Conservation (phyloP, 2,329 filamentous ascomycete species). For the Claviceps quebecensis region DNA sequence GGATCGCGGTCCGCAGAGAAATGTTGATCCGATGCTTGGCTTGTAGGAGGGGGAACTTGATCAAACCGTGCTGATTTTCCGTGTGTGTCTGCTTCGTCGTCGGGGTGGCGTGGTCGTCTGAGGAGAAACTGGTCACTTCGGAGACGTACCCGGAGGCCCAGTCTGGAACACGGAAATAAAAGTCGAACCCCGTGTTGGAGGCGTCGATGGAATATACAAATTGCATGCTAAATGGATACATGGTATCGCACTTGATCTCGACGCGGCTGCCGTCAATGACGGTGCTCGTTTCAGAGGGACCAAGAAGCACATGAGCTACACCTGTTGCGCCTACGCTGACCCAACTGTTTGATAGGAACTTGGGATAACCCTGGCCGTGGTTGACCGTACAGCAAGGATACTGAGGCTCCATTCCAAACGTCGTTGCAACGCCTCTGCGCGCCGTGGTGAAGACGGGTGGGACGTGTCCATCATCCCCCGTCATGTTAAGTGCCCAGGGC, state of each 20-base stretch:
- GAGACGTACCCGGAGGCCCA: slow-evolving; percentile 8
- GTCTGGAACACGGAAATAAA: slow-evolving; percentile 17
- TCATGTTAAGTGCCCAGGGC: slow-evolving; percentile 30
- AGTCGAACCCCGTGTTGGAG: slow-evolving; percentile 13
- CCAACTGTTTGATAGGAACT: slow-evolving; percentile 36
- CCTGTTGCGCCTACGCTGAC: slow-evolving; percentile 26
- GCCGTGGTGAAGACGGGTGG: slow-evolving; percentile 31
- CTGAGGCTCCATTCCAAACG: slow-evolving; percentile 34
- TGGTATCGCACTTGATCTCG: slow-evolving; percentile 29
- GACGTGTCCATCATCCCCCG: slow-evolving; percentile 12
- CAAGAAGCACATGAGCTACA: slow-evolving; percentile 35
- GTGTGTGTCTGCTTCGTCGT: neutral
- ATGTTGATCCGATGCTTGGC: slow-evolving; percentile 10
- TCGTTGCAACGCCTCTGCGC: slow-evolving; percentile 24
- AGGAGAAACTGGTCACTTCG: neutral
- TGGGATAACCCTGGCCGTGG: slow-evolving; percentile 41
- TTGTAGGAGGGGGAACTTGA: slow-evolving; percentile 9
- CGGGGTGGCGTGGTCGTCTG: neutral
- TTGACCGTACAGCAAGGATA: slow-evolving; percentile 46
- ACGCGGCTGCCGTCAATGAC: slow-evolving; percentile 20
- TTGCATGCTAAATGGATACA: slow-evolving; percentile 26
- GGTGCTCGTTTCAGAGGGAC: slow-evolving; percentile 28
- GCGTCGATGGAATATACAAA: slow-evolving; percentile 14
- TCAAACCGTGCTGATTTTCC: slow-evolving; percentile 10
- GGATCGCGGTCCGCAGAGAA: slow-evolving; percentile 9